These are phyloP conservation scores for Zychaea mexicana DNA, from an alignment of 371 early-diverging fungal species.

Conservation along the genomic window DNA sequence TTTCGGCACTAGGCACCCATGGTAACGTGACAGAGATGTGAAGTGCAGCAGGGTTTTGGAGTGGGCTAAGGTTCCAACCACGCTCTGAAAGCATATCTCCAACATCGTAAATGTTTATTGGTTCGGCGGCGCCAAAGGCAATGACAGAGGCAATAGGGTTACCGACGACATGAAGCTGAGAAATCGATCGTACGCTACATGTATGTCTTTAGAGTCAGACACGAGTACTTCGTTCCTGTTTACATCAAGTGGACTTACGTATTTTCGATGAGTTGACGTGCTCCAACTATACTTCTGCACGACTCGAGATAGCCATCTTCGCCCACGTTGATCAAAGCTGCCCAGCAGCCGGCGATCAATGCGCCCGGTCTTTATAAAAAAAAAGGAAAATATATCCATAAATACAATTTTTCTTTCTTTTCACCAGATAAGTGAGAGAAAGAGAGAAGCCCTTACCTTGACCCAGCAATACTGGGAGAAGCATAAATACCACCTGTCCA, in stretches of 20 bases:
- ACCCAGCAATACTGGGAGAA: constrained; percentile 92
- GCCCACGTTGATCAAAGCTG: constrained; percentile 89
- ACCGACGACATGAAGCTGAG: constrained; percentile 82
- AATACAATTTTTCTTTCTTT: neutral
- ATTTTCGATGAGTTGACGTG: constrained; percentile 70
- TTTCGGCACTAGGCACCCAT: constrained; percentile 71
- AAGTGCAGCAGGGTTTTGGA: constrained; percentile 89
- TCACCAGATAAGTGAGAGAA: neutral
- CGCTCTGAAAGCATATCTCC: constrained; percentile 74
- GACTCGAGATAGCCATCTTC: constrained; percentile 84
- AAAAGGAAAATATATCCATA: neutral
- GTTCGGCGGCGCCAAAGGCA: constrained; percentile 75
- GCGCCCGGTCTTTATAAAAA: constrained; percentile 76
- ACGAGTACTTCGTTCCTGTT: neutral
- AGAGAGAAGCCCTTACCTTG: constrained; percentile 52
- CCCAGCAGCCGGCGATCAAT: constrained; percentile 96
- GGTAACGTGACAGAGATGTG: constrained; percentile 91
- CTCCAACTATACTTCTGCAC: constrained; percentile 79
- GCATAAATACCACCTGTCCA: constrained; percentile 98
- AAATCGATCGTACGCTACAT: constrained; percentile 61
- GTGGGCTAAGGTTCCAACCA: constrained; percentile 88
- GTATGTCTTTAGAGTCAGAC: neutral
- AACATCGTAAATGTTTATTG: constrained; percentile 82
- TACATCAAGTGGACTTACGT: constrained; percentile 41
- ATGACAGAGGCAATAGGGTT: constrained; percentile 86